These are phyloP conservation scores for Chaetothyriales sp. DNA, from an alignment of 2,329 filamentous ascomycete species.

Conservation along the genomic window DNA sequence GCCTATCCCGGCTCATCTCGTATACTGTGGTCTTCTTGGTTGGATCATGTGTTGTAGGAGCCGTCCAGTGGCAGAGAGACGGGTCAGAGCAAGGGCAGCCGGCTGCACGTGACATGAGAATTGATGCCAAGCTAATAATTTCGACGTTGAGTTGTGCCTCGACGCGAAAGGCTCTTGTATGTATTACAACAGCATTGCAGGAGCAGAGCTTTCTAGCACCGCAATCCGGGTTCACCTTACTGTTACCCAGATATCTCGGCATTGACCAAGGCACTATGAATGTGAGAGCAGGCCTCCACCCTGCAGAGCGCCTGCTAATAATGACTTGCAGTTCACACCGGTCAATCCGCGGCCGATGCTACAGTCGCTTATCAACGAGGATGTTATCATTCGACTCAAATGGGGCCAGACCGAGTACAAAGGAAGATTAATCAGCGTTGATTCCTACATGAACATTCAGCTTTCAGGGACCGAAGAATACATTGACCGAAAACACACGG, in stretches of 20 bases:
- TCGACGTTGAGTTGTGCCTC: neutral
- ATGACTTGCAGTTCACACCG: conserved; percentile 57
- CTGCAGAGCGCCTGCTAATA: conserved; percentile 18
- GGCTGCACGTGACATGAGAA: neutral
- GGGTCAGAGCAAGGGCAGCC: neutral
- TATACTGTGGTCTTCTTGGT: neutral
- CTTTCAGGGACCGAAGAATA: conserved; percentile 83
- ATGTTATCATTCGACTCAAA: conserved; percentile 85
- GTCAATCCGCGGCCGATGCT: conserved; percentile 95
- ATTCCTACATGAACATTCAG: conserved; percentile 99
- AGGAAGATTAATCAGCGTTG: conserved; percentile 78
- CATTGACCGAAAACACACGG: conserved; percentile 74
- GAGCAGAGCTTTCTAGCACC: neutral
- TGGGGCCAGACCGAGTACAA: conserved; percentile 98
- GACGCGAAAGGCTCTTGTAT: too few species aligned
- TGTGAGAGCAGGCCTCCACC: conserved; percentile 18
- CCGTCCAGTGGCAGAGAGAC: too few species aligned
- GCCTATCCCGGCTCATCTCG: neutral
- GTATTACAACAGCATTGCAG: too few species aligned
- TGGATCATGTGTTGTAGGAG: too few species aligned
- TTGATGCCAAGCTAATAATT: neutral
- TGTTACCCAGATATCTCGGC: neutral
- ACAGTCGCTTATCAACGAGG: conserved; percentile 84
- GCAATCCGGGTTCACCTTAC: neutral
- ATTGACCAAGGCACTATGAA: conserved; percentile 23